Conservation (phyloP, 192 early-diverging fungal genomes). For the Backusella australiensis region DNA sequence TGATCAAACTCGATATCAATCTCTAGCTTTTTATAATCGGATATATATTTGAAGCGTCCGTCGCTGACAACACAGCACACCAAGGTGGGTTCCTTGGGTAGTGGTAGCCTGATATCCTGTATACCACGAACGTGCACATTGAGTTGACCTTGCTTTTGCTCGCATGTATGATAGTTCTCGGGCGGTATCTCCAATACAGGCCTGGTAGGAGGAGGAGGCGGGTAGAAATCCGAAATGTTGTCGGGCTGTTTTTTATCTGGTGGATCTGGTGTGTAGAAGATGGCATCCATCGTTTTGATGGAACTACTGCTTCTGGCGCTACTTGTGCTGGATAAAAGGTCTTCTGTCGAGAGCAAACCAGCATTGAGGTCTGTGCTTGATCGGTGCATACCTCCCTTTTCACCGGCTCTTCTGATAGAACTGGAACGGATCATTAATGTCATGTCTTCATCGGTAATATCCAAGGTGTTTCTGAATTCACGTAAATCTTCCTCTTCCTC, state of each 20-base stretch:
- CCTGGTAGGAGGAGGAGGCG: neutral
- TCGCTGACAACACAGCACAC: constrained; percentile 27
- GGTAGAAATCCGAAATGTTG: neutral
- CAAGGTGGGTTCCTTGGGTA: constrained; percentile 22
- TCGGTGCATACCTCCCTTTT: neutral
- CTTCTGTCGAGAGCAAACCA: neutral
- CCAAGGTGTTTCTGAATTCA: neutral
- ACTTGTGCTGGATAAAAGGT: neutral
- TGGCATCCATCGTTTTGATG: neutral
- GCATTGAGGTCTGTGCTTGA: neutral
- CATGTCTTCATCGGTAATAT: neutral
- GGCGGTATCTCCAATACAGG: neutral
- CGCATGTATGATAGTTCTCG: neutral
- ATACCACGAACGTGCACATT: constrained; percentile 18
- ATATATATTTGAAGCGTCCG: constrained; percentile 20
- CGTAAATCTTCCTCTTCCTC: neutral
- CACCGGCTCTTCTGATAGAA: neutral
- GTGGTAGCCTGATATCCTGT: constrained; percentile 22
- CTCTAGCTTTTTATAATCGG: constrained; percentile 6
- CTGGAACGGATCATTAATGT: neutral
- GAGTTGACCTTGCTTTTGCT: constrained; percentile 19
- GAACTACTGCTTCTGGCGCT: neutral
- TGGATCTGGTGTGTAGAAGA: neutral
- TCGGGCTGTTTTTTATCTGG: neutral
- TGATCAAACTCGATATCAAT: constrained; percentile 23